phyloP scores from a whole-genome alignment of 2,329 filamentous ascomycete genomes.

The Sporothrix humicola region DNA sequence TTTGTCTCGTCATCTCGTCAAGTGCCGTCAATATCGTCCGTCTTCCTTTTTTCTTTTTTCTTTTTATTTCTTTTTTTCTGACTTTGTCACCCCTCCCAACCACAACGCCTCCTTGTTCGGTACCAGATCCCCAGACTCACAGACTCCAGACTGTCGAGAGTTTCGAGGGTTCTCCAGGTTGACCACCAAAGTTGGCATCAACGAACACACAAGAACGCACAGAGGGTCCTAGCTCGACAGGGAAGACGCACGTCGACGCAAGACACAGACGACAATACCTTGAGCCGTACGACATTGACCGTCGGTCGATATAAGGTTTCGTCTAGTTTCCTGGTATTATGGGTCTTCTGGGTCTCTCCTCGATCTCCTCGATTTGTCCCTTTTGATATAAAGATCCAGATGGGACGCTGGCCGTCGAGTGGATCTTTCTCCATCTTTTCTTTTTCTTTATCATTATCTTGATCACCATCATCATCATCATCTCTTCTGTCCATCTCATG shows the following conservation, averaged over 20 bases:
- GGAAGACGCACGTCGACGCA: not conserved
- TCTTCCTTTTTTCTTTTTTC: not conserved
- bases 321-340: no score
- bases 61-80: not conserved
- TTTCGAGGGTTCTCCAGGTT: not conserved
- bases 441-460: not conserved
- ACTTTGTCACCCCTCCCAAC: not conserved
- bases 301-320: not conserved
- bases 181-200: no score
- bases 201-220: not conserved
- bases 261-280: no score
- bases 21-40: not conserved
- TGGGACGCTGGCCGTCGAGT: constrained; percentile 17
- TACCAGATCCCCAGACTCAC: not conserved
- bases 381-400: constrained; percentile 22
- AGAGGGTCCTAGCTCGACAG: constrained; percentile 4
- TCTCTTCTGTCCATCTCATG: not conserved
- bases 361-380: no score
- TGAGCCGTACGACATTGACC: no score
- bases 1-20: not conserved
- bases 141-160: not conserved
- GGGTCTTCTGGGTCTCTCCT: no score
- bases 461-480: not conserved
- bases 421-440: not conserved
- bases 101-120: not conserved